Evolutionary conservation across 139 green algal species (phyloP).

Genomic region (Coccomyxa sp.): DNA sequence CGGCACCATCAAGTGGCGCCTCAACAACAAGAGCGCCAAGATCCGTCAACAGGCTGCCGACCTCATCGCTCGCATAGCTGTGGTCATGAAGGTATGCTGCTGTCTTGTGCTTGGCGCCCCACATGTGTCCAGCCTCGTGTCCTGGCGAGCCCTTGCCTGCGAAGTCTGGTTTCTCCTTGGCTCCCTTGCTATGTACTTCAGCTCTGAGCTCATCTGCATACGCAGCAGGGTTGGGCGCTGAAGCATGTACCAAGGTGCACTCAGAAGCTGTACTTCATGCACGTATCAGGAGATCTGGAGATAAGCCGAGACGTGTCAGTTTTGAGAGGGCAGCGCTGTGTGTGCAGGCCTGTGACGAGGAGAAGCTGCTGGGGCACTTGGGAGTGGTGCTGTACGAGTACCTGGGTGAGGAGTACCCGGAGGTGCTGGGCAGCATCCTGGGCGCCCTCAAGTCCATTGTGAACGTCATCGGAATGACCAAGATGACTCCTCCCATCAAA

Average conservation of each 20-base stretch:
- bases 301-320: too few species aligned
- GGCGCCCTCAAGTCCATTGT: constrained; percentile 95
- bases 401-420: constrained; percentile 91
- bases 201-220: too few species aligned
- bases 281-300: not conserved
- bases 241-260: not conserved
- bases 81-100: constrained; percentile 75
- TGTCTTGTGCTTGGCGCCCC: not conserved
- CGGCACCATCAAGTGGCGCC: constrained; percentile 99
- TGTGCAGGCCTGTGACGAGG: constrained; percentile 85
- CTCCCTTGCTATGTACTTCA: not conserved
- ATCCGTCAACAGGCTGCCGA: constrained; percentile 97
- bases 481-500: constrained; percentile 99
- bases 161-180: not conserved
- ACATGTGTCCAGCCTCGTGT: not conserved
- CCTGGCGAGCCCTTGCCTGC: not conserved
- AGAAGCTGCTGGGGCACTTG: constrained; percentile 95
- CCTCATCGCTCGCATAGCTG: constrained; percentile 90
- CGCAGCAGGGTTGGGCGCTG: too few species aligned
- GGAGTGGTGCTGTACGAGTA: constrained; percentile 98
- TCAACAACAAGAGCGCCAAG: constrained; percentile 98
- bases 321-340: not conserved
- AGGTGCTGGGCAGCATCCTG: constrained; percentile 97
- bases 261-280: not conserved
- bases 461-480: constrained; percentile 95